Percentiles rank a stretch among this genome's conserved stretches.
Conservation (phyloP, 2,329 filamentous ascomycete species). For the Claviceps africana region DNA sequence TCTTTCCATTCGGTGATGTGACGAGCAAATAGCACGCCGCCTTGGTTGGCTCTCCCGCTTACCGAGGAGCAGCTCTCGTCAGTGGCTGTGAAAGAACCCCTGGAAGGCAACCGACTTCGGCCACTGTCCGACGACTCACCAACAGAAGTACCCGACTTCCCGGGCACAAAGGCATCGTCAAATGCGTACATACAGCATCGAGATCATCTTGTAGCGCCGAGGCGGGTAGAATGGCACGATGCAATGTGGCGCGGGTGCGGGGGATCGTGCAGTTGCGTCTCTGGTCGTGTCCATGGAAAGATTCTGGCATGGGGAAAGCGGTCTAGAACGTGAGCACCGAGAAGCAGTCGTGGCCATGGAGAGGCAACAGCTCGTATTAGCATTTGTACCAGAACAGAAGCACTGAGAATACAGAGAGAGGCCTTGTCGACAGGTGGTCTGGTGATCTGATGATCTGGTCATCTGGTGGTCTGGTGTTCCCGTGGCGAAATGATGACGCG, state of each 20-base stretch:
- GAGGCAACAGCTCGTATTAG: background rate
- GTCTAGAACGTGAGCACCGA: background rate
- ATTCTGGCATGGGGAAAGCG: background rate
- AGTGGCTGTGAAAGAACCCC: background rate
- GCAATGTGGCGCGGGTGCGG: background rate
- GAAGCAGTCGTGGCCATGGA: too few species aligned
- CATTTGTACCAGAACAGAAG: background rate
- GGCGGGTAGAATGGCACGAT: background rate
- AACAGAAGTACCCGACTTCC: background rate
- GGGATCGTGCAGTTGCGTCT: background rate
- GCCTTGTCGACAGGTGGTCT: too few species aligned
- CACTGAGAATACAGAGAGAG: too few species aligned
- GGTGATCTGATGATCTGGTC: too few species aligned
- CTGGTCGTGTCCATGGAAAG: background rate
- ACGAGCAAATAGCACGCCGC: background rate
- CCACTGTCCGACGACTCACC: background rate
- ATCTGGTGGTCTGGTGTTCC: too few species aligned
- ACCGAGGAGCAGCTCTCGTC: background rate
- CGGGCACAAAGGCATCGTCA: background rate
- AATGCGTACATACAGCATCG: background rate
- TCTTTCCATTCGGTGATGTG: background rate
- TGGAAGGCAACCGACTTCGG: background rate
- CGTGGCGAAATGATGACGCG: too few species aligned
- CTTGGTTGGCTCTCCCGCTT: background rate
- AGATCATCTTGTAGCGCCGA: background rate